Evolutionary conservation across 2,329 filamentous ascomycete genomes (phyloP), one percentile per base, ranked within the genome.

Genomic region (Botrytis squamosa): DNA sequence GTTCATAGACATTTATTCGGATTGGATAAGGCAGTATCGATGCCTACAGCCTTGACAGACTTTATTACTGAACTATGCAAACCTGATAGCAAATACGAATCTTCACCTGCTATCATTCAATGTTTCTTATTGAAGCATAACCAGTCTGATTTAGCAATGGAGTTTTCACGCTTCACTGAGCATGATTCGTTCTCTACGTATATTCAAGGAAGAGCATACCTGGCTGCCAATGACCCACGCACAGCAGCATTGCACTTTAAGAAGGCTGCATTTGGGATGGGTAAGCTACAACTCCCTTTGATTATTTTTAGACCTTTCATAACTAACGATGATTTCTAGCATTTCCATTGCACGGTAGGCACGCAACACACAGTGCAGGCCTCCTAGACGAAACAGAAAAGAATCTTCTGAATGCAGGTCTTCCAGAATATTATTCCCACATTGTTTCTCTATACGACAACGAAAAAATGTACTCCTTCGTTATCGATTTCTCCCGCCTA

Each of bases 371-470:
- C 76, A 91, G 88, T 78, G 85, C 87, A 62, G 89, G 90, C 14
- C 87, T 97, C 22, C 86, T 98, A 36, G 90, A 92, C 71, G 89
- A 93, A 38, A 89, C 91, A 3, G 93, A 97, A 77, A 91, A 91
- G 86, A 88, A 87, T 49, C 82, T 89, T 9, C 82, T 92, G 38
- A 88, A 94, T 80, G 89, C 89, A 73, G 96, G 95, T 2, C 86
- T 95, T 59, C 88, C 93, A 8, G 90, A 89, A 76, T 99, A 98
- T 83, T 97, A 97, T 82, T 90, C 91, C 60, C 96, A 99, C 81
- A 88, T 98, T 69, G 88, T 95, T 20, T 87, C 89, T 33, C 86
- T 99, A 1, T 98, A 93, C 80, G 95, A 98, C 81, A 89, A 88
- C 77, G 88, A 89, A 62, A 92, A 91, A 77, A 90, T 91, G 0